Base-by-base conservation (phyloP, 208 protist genomes). In the Blastocrithidia nonstop region DNA sequence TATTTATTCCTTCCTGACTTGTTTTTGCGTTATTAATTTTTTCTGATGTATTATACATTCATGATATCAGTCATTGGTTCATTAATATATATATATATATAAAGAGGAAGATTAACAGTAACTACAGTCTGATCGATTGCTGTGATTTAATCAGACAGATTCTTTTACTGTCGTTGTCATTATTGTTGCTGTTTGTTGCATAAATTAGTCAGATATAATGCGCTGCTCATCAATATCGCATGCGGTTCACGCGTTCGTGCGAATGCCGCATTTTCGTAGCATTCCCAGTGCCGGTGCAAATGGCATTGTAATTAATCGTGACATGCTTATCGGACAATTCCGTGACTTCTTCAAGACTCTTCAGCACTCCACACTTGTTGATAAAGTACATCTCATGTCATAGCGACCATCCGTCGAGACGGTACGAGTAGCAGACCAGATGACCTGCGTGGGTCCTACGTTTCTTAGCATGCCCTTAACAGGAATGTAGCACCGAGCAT, bases 351-450 rank as follows among this genome's bases (percentile, higher is more conserved):
- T 91, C 64, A 65, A 63, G 21, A 85, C 70, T 3, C 70, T 94
- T 5, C 81, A 90, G 61, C 81, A 88, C 45, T 86, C 63, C 17
- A 72, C 75, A 7, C 47, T 94, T 11, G 74, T 94, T 17, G 85
- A 94, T 57, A 88, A 91, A 53, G 65, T 94, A 11, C 80, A 94
- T 62, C 51, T 94, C 21, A 91, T 94, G 85, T 49, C 72, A 15
- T 80, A 94, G 60, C 64, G 78, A 9, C 50, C 68, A 24, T 53
- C 57, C 1, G 53, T 89, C 13, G 85, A 94, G 31, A 42, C 64
- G 24, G 45, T 94, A 36, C 77, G 79, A 20, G 75, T 85, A 39
- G 65, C 85, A 3, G 85, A 94, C 43, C 66, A 78, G 48, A 68
- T 91, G 57, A 42, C 70, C 29, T 85, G 64, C 40, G 64, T 94